Conservation (phyloP, 331 rosid genomes). For the Saraca asoca region DNA sequence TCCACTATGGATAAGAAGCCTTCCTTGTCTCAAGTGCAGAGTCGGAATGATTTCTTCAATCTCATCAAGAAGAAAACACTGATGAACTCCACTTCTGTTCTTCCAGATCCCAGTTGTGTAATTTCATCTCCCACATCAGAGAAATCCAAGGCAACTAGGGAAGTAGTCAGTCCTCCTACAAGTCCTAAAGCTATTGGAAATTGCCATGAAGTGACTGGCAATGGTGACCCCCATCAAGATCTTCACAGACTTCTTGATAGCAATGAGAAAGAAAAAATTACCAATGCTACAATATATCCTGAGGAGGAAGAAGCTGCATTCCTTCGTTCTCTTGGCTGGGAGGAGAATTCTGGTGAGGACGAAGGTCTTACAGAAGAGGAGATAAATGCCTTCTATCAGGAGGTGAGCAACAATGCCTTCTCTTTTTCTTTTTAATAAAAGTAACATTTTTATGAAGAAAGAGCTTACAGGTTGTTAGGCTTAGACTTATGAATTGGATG, state of each 20-base stretch:
- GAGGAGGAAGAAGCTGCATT: constrained; percentile 97
- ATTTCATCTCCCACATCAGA: constrained; percentile 55
- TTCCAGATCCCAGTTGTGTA: constrained; percentile 56
- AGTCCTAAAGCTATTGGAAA: constrained; percentile 55
- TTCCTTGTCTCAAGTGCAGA: constrained; percentile 78
- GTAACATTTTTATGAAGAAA: no score
- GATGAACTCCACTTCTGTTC: constrained; percentile 49
- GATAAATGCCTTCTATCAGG: constrained; percentile 73
- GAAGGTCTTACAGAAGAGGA: constrained; percentile 97
- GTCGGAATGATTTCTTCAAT: constrained; percentile 93
- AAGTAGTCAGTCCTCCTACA: constrained; percentile 49
- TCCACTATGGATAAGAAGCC: constrained; percentile 73
- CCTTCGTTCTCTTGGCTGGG: constrained; percentile 99
- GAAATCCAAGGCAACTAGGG: constrained; percentile 60
- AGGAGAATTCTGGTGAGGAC: constrained; percentile 84
- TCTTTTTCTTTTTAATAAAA: not conserved
- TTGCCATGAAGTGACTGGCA: constrained; percentile 56
- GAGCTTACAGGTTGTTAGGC: no score
- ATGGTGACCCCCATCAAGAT: constrained; percentile 58
- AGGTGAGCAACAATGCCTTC: constrained; percentile 49
- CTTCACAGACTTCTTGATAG: constrained; percentile 42
- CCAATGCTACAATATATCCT: constrained; percentile 53
- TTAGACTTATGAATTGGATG: not conserved
- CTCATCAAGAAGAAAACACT: constrained; percentile 76
- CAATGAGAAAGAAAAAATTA: constrained; percentile 42